phyloP scores from a whole-genome alignment of 2,329 filamentous ascomycete genomes.

The Blumeria hordei region DNA sequence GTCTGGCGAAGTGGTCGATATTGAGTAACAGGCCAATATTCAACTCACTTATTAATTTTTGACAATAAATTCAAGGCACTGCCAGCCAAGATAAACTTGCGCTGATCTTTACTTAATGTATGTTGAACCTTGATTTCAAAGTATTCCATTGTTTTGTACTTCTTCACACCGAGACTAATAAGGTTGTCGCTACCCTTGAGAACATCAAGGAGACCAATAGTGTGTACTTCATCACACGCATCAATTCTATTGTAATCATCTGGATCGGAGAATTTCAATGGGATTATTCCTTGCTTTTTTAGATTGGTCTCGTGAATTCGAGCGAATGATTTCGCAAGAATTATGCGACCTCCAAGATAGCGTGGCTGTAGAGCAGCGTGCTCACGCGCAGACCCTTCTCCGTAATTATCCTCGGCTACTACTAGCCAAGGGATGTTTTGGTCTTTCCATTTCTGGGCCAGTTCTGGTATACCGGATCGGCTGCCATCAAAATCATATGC shows the following conservation, averaged over 20 bases:
- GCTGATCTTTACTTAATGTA: slow-evolving; percentile 73
- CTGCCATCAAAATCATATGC: slow-evolving; percentile 70
- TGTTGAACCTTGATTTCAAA: slow-evolving; percentile 58
- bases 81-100: slow-evolving; percentile 74
- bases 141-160: slow-evolving; percentile 34
- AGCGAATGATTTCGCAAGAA: slow-evolving; percentile 69
- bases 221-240: slow-evolving; percentile 63
- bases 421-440: slow-evolving; percentile 65
- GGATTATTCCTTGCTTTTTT: slow-evolving; percentile 94
- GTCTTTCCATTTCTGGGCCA: slow-evolving; percentile 63
- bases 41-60: slow-evolving; percentile 19
- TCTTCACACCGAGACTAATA: slow-evolving; percentile 42
- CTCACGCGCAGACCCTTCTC: slow-evolving; percentile 71
- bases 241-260: slow-evolving; percentile 65
- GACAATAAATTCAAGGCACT: slow-evolving; percentile 82
- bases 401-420: slow-evolving; percentile 94
- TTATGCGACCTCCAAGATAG: slow-evolving; percentile 68
- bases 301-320: slow-evolving; percentile 89
- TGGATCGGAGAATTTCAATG: slow-evolving; percentile 73
- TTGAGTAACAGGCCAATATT: neutral
- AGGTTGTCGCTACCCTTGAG: slow-evolving; percentile 22
- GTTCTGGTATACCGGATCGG: slow-evolving; percentile 57
- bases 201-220: slow-evolving; percentile 64
- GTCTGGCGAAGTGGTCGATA: too few species aligned
- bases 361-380: slow-evolving; percentile 76